Conservation (phyloP, 2,329 filamentous ascomycete species). For the Phialophora chinensis region DNA sequence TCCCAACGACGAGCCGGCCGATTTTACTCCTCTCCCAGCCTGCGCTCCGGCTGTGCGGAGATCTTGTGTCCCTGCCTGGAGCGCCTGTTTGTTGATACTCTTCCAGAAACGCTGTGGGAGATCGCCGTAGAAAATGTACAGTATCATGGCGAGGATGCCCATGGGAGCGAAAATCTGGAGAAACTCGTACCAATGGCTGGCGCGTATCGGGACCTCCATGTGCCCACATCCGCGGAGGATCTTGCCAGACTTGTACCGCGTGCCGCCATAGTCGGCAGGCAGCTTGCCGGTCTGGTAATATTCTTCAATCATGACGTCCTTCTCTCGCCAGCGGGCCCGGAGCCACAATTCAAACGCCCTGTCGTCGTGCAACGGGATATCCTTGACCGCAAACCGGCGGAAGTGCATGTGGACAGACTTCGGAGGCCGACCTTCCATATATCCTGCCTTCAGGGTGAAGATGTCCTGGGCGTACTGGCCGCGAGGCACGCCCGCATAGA, state of each 20-base stretch:
- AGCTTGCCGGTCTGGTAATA: constrained; percentile 75
- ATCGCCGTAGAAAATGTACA: constrained; percentile 44
- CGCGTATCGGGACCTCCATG: constrained; percentile 43
- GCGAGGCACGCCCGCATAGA: constrained; percentile 45
- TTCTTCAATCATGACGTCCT: constrained; percentile 80
- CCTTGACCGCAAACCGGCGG: constrained; percentile 74
- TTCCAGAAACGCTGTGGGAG: constrained; percentile 41
- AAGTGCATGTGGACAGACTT: constrained; percentile 92
- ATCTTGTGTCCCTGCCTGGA: constrained; percentile 34
- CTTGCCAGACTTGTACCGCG: constrained; percentile 52
- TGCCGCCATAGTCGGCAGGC: constrained; percentile 66
- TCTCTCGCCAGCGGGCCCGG: constrained; percentile 80
- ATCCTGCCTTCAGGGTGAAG: constrained; percentile 78
- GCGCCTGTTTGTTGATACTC: constrained; percentile 37
- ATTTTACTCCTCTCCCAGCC: constrained; percentile 29
- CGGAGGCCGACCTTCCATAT: constrained; percentile 79
- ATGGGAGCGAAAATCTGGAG: constrained; percentile 45
- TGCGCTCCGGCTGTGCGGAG: constrained; percentile 30
- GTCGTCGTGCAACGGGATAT: constrained; percentile 74
- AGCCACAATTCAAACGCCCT: constrained; percentile 79
- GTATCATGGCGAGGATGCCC: constrained; percentile 42
- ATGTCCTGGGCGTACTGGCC: constrained; percentile 79
- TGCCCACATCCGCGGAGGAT: constrained; percentile 41
- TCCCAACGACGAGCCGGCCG: constrained; percentile 19
- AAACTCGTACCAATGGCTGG: constrained; percentile 45